phyloP scores from a whole-genome alignment of 192 early-diverging fungal species.

The Gaertneriomyces semiglobifer region DNA sequence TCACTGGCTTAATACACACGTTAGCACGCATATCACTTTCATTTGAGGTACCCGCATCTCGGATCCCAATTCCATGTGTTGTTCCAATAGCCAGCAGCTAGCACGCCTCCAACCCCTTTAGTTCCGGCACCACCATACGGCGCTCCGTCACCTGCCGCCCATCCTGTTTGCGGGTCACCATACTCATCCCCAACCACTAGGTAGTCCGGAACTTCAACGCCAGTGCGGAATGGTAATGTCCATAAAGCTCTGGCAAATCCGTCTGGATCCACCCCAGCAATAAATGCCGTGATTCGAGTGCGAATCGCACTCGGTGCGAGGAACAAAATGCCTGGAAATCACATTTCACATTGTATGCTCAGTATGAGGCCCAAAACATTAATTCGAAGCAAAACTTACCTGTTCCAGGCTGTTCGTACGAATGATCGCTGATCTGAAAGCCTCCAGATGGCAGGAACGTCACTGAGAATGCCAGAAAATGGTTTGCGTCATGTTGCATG shows the following conservation, averaged over 20 bases:
- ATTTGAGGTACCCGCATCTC: conserved; percentile 44
- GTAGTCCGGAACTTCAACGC: conserved; percentile 50
- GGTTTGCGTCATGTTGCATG: not conserved
- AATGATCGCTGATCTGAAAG: conserved; percentile 36
- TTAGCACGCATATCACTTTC: not conserved
- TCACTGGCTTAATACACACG: too few species aligned
- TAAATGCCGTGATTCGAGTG: conserved; percentile 44
- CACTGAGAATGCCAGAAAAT: conserved; percentile 23
- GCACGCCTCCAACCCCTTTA: conserved; percentile 47
- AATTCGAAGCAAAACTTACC: conserved; percentile 28
- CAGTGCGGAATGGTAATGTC: conserved; percentile 51
- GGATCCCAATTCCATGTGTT: conserved; percentile 48
- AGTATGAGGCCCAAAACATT: not conserved
- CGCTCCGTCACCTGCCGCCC: conserved; percentile 45
- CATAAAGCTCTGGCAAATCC: conserved; percentile 44
- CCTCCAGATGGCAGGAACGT: conserved; percentile 45
- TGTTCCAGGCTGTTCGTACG: conserved; percentile 47
- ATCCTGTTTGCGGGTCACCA: conserved; percentile 52
- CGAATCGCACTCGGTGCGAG: conserved; percentile 44
- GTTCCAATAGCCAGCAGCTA: conserved; percentile 53
- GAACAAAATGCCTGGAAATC: conserved; percentile 39
- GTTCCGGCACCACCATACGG: conserved; percentile 45
- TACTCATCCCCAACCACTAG: conserved; percentile 53
- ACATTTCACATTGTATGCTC: conserved; percentile 1
- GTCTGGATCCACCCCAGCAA: conserved; percentile 43